Conservation (phyloP, 352 stramenopile genomes). For the Globisporangium takayamanum region DNA sequence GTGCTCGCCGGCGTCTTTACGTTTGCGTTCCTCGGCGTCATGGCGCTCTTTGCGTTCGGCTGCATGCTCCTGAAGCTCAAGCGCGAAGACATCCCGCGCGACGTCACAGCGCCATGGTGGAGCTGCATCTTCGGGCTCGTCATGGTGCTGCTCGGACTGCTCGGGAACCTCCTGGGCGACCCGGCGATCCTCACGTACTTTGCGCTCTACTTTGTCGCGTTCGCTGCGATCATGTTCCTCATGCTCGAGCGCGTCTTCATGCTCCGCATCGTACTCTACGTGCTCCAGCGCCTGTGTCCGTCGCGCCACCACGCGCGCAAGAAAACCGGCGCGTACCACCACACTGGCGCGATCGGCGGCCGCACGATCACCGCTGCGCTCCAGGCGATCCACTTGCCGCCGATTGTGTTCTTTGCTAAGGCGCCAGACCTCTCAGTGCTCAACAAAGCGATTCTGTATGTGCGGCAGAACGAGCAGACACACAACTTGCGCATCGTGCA, state of each 20-base stretch:
- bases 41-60: constrained; percentile 75
- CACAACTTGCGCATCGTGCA: constrained; percentile 79
- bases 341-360: constrained; percentile 33
- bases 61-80: constrained; percentile 87
- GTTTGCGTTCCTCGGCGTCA: constrained; percentile 77
- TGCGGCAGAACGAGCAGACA: constrained; percentile 79
- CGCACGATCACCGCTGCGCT: constrained; percentile 40
- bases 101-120: constrained; percentile 1
- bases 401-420: constrained; percentile 89
- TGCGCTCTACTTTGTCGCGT: no score
- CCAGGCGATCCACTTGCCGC: constrained; percentile 36
- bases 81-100: constrained; percentile 58
- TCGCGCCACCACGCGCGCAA: constrained; percentile 8
- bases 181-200: no score
- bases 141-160: no score
- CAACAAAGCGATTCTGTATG: constrained; percentile 88
- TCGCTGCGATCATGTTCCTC: no score
- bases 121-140: no score
- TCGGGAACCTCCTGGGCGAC: no score
- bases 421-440: constrained; percentile 70
- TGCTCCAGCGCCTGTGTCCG: no score
- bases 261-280: no score
- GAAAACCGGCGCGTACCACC: constrained; percentile 25
- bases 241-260: no score
- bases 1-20: constrained; percentile 78